These are phyloP conservation scores for Dioscorea dumetorum DNA, from an alignment of 106 monocot species.

Conservation along the genomic window DNA sequence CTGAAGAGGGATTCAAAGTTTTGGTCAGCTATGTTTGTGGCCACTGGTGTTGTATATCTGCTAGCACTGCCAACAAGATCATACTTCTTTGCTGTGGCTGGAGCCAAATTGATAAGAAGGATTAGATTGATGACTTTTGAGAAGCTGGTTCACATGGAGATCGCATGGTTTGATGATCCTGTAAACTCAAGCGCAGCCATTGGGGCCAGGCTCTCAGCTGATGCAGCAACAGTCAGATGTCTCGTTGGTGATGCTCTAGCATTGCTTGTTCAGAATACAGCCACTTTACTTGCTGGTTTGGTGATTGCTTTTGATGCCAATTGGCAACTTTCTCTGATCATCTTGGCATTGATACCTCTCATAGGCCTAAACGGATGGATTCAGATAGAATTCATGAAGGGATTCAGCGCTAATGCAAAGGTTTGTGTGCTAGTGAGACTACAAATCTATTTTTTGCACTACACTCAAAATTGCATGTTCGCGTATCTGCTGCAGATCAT, in stretches of 20 bases:
- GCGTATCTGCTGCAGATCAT: not conserved
- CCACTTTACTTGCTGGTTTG: conserved; percentile 46
- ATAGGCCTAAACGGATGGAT: conserved; percentile 34
- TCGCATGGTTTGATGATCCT: conserved; percentile 56
- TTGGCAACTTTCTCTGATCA: conserved; percentile 55
- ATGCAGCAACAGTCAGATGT: conserved; percentile 55
- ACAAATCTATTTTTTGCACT: not conserved
- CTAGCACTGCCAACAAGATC: conserved; percentile 18
- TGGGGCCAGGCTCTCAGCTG: conserved; percentile 49
- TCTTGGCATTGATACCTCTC: conserved; percentile 50
- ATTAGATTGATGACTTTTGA: conserved; percentile 44
- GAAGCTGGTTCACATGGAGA: conserved; percentile 47
- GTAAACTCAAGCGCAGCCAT: conserved; percentile 46
- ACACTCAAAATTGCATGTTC: not conserved
- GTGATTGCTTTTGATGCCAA: conserved; percentile 48
- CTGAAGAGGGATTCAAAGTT: conserved; percentile 25
- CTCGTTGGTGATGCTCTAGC: conserved; percentile 66
- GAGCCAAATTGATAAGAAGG: conserved; percentile 42
- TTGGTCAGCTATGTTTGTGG: conserved; percentile 23
- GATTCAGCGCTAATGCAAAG: conserved; percentile 64
- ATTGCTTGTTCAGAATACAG: conserved; percentile 41
- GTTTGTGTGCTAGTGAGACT: conserved; percentile 7
- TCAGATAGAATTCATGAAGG: conserved; percentile 55
- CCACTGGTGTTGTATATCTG: conserved; percentile 18
- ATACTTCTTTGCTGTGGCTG: conserved; percentile 61